Evolutionary conservation across 73 alveolate species (phyloP).

Genomic region (Stentor roeselii): DNA sequence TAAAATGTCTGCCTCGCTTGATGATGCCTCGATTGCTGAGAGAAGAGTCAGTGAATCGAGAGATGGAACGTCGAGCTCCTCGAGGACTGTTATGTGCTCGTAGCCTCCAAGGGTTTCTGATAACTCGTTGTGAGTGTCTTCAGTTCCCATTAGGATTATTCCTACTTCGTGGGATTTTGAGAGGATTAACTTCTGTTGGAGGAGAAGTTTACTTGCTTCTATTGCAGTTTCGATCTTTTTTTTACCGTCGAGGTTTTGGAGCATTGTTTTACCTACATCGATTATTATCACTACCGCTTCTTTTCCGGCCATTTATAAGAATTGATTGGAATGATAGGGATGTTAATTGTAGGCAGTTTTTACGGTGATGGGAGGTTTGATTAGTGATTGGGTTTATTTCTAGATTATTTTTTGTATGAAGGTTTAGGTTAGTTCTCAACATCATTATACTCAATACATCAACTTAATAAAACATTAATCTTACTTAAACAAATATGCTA

Average conservation of each 20-base stretch:
- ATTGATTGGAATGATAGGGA: neutral
- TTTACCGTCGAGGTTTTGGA: constrained; percentile 30
- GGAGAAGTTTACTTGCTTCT: constrained; percentile 60
- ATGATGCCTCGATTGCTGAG: constrained; percentile 34
- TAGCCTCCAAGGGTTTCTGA: constrained; percentile 60
- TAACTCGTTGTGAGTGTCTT: constrained; percentile 47
- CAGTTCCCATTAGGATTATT: constrained; percentile 61
- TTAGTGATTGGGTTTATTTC: neutral
- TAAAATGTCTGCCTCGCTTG: constrained; percentile 84
- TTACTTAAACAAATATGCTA: neutral
- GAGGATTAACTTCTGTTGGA: constrained; percentile 68
- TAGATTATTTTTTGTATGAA: neutral
- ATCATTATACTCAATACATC: no score
- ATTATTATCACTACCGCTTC: constrained; percentile 72
- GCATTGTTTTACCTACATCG: constrained; percentile 72
- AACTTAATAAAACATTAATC: no score
- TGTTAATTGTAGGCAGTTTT: neutral
- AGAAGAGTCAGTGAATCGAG: constrained; percentile 41
- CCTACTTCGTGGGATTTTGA: constrained; percentile 68
- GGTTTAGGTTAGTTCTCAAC: neutral
- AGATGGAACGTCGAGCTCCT: constrained; percentile 50
- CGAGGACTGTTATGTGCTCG: constrained; percentile 52
- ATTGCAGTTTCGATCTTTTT: constrained; percentile 58
- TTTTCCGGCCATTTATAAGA: constrained; percentile 45
- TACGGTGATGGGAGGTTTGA: neutral